These are phyloP conservation scores for Candolleomyces eurysporus DNA, from an alignment of 768 basidiomycete genomes.

Conservation along the genomic window DNA sequence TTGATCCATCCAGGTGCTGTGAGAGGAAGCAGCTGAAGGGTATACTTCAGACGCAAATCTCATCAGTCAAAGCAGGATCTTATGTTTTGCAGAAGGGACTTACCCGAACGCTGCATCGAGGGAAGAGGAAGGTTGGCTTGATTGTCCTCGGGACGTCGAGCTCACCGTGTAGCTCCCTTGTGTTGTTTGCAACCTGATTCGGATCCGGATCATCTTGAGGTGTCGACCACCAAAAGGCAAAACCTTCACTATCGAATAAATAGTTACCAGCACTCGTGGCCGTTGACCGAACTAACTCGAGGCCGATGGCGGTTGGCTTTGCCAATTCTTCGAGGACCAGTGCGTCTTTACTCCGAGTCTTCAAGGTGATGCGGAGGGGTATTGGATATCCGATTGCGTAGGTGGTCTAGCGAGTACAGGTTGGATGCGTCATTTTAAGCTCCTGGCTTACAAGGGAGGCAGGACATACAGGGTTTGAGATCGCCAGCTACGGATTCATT, in stretches of 20 bases:
- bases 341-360: conserved; percentile 31
- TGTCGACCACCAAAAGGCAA: background rate
- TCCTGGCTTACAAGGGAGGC: background rate
- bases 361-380: conserved; percentile 48
- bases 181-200: conserved; percentile 19
- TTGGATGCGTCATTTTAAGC: background rate
- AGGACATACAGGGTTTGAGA: conserved; percentile 44
- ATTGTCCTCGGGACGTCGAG: conserved; percentile 42
- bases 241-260: conserved; percentile 24
- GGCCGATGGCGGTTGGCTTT: conserved; percentile 32
- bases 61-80: background rate
- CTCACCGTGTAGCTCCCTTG: conserved; percentile 46
- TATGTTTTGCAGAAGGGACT: conserved; percentile 14
- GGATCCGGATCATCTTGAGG: background rate
- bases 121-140: conserved; percentile 41
- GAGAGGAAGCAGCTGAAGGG: background rate
- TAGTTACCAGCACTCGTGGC: conserved; percentile 46
- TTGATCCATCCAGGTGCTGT: background rate
- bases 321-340: conserved; percentile 52
- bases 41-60: background rate
- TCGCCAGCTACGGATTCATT: conserved; percentile 30
- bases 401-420: background rate
- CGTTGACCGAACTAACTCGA: conserved; percentile 47
- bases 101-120: conserved; percentile 47
- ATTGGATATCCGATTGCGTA: conserved; percentile 52